Evolutionary conservation across 805 yeast species (phyloP).

Genomic region (Clavispora carvajalis): DNA sequence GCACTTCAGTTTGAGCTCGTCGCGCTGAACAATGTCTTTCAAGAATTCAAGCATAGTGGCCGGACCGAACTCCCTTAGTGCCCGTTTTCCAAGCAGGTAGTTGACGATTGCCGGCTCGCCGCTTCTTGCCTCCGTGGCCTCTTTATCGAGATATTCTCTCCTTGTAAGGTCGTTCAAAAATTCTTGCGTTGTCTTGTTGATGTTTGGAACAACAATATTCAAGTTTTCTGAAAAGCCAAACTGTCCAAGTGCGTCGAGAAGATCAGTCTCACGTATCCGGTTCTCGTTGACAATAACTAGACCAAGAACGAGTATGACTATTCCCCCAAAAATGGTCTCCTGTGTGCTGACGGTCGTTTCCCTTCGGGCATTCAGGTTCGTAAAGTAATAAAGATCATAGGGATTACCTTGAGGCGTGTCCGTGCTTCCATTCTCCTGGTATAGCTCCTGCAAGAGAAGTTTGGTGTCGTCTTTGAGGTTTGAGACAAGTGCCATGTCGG

Average conservation of each 20-base stretch:
- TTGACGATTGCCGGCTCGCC: conserved; percentile 12
- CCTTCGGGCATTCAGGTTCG: conserved; percentile 18
- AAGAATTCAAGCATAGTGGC: conserved; percentile 22
- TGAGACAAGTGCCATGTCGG: not conserved
- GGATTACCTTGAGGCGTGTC: conserved; percentile 11
- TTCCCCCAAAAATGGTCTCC: conserved; percentile 28
- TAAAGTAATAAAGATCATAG: conserved; percentile 8
- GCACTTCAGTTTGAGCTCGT: not conserved
- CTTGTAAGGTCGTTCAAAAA: conserved; percentile 23
- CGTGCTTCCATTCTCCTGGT: conserved; percentile 6
- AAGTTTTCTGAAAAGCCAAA: conserved; percentile 23
- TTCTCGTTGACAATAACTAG: conserved; percentile 29
- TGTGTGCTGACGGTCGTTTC: conserved; percentile 17
- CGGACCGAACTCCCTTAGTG: conserved; percentile 30
- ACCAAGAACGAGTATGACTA: conserved; percentile 24
- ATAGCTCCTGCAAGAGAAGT: not conserved
- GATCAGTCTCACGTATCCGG: conserved; percentile 22
- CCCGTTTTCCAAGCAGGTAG: conserved; percentile 29
- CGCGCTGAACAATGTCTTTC: not conserved
- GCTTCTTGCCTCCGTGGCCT: conserved; percentile 11
- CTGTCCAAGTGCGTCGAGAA: conserved; percentile 16
- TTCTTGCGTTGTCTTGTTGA: conserved; percentile 17
- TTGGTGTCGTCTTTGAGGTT: not conserved
- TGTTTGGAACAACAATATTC: conserved; percentile 16
- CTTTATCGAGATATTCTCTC: conserved; percentile 25